These are phyloP conservation scores for Diaporthe citrichinensis DNA, from an alignment of 2,329 filamentous ascomycete genomes.

Conservation along the genomic window DNA sequence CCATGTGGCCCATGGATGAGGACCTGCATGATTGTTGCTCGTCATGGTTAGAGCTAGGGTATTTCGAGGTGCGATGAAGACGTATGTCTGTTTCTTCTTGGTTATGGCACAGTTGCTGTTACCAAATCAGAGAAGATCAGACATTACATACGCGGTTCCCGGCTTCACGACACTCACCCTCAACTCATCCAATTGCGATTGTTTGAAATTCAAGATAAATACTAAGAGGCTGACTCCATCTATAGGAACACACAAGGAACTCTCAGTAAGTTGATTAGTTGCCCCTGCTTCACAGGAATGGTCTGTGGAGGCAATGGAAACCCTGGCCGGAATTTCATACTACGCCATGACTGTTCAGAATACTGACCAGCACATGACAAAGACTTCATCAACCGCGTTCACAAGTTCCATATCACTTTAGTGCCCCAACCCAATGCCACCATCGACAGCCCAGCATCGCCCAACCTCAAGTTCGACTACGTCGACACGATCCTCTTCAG, in stretches of 20 bases:
- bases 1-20: not conserved
- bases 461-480: conserved; percentile 75
- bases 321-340: no score
- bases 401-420: conserved; percentile 75
- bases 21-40: not conserved
- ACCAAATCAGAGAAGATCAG: not conserved
- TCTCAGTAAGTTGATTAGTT: conserved; percentile 53
- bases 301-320: not conserved
- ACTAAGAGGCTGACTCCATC: not conserved
- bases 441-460: conserved; percentile 63
- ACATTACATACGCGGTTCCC: not conserved
- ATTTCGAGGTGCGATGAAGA: not conserved
- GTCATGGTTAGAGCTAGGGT: not conserved
- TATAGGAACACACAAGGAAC: conserved; percentile 78
- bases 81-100: not conserved
- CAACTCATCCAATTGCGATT: not conserved
- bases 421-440: conserved; percentile 67
- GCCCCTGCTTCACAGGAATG: not conserved
- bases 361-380: not conserved
- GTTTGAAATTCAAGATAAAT: not conserved
- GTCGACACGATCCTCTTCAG: conserved; percentile 75
- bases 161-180: not conserved
- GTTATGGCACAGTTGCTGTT: not conserved
- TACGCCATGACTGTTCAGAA: not conserved
- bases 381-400: conserved; percentile 75